phyloP scores from a whole-genome alignment of 2,329 filamentous ascomycete genomes.

The Aspergillus thermomutatus region DNA sequence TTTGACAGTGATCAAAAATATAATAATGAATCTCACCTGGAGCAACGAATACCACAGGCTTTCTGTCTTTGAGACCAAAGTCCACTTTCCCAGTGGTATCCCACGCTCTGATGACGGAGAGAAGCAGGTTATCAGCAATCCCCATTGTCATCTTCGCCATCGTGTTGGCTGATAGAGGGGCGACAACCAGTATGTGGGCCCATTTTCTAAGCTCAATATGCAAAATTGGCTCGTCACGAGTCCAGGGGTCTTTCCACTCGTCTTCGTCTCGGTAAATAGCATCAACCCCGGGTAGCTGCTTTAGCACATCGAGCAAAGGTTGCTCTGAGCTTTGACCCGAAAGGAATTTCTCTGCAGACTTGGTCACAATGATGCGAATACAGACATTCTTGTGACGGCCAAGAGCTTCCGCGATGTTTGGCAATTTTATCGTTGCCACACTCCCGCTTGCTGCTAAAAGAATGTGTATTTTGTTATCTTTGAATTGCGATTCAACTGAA shows the following conservation, averaged over 20 bases:
- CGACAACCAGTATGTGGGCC: slow-evolving; percentile 77
- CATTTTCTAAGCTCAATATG: slow-evolving; percentile 85
- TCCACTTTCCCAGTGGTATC: slow-evolving; percentile 67
- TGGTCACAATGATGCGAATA: slow-evolving; percentile 80
- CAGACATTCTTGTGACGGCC: slow-evolving; percentile 55
- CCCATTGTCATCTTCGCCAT: slow-evolving; percentile 81
- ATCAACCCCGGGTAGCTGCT: slow-evolving; percentile 67
- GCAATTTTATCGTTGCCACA: slow-evolving; percentile 86
- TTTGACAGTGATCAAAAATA: neutral
- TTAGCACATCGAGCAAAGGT: slow-evolving; percentile 61
- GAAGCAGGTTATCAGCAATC: slow-evolving; percentile 71
- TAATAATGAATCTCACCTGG: slow-evolving; percentile 33
- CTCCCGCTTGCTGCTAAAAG: slow-evolving; percentile 66
- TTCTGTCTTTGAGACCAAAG: slow-evolving; percentile 27
- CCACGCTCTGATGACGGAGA: slow-evolving; percentile 79
- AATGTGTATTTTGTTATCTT: slow-evolving; percentile 27
- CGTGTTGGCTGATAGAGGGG: slow-evolving; percentile 78
- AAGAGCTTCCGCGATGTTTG: slow-evolving; percentile 56
- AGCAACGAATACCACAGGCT: slow-evolving; percentile 70
- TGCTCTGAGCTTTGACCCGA: slow-evolving; percentile 73
- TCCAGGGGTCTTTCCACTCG: slow-evolving; percentile 80
- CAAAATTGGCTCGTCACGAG: slow-evolving; percentile 71
- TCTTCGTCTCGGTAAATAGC: slow-evolving; percentile 78
- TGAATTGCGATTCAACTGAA: slow-evolving; percentile 13
- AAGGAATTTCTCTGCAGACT: slow-evolving; percentile 71